Evolutionary conservation across 306 rosid species (phyloP), one percentile per base, ranked within the genome.

Genomic region (Trichosanthes cucumerina): DNA sequence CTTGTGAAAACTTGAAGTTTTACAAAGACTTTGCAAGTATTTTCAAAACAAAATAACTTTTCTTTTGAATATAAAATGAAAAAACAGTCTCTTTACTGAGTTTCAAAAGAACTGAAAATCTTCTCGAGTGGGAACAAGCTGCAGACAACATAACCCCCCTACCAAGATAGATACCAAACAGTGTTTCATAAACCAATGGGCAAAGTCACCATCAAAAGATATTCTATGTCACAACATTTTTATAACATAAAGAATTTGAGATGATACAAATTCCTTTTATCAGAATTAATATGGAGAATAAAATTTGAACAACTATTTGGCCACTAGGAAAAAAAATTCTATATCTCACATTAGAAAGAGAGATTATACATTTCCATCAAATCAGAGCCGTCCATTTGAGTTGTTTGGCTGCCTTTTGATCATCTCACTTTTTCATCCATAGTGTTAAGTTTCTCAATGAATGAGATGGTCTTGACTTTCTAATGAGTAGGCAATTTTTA

Each of bases 191-290:
- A 46, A 73, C 44, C 43, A 73, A 7, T 50, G 60, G 59, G 59
- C 77, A 73, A 73, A 47, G 60, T 73, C 77, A 73, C 15, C 1
- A 28, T 73, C 77, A 49, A 73, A 73, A 73, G 77, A 73, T 73
- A 73, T 73, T 73, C 77, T 46, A 71, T 71, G 76, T 71, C 76
- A 71, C 38, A 43, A 46, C 39, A 71, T 71, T 71, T 71, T 44
- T 71, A 47, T 73, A 49, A 49, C 77, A 73, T 28, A 73, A 26
- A 73, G 59, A 73, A 73, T 73, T 26, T 73, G 77, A 73, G 57
- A 24, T 46, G 57, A 71, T 46, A 71, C 76, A 46, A 24, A 43
- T 69, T 69, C 57, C 39, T 44, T 24, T 44, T 23, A 46, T 23
- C 76, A 71, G 39, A 46, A 31, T 26, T 70, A 41, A 23, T 47